Evolutionary conservation across 192 early-diverging fungal genomes (phyloP), one percentile per base, ranked within the genome.

Genomic region (Bifiguratus adelaidae): DNA sequence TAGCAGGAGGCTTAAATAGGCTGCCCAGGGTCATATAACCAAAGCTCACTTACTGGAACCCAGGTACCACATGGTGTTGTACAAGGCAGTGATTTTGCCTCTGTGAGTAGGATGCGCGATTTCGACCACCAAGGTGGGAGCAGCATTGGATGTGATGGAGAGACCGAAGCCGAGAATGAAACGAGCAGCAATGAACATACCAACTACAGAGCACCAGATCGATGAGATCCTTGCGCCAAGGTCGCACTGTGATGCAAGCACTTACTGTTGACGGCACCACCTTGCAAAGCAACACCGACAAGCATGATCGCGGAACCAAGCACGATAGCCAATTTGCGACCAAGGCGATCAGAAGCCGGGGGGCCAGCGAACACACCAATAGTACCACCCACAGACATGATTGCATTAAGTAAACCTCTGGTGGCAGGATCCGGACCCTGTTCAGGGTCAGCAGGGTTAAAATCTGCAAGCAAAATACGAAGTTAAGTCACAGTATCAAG

Each of bases 311-410:
- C 47, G 25, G 62, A 70, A 12, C 67, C 69, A 0, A 66, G 7
- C 47, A 77, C 65, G 43, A 86, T 83, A 19, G 73, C 61, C 21
- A 55, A 66, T 27, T 78, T 82, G 28, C 83, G 71, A 8, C 79
- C 73, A 22, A 75, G n/a, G n/a, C n/a, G n/a, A n/a, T n/a, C n/a
- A n/a, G 44, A 45, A 7, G 44, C 44, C 9, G 44, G 44, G 32
- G 44, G 44, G 22, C 44, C 44, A 45, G 44, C 44, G 32, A 45
- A 45, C 3, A 45, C 44, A 45, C 44, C 44, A 45, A 45, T 45
- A n/a, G 44, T 45, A 30, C 44, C 44, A 45, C 44, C 44, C 18
- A 45, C 44, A 30, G 44, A 45, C 44, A 45, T 45, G 16, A 45
- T 45, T 16, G 44, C 44, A 20, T 45, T 45, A 2, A 45, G 44